Base-by-base conservation (phyloP, 1,284 basidiomycete genomes). In the Coniophora puteana region DNA sequence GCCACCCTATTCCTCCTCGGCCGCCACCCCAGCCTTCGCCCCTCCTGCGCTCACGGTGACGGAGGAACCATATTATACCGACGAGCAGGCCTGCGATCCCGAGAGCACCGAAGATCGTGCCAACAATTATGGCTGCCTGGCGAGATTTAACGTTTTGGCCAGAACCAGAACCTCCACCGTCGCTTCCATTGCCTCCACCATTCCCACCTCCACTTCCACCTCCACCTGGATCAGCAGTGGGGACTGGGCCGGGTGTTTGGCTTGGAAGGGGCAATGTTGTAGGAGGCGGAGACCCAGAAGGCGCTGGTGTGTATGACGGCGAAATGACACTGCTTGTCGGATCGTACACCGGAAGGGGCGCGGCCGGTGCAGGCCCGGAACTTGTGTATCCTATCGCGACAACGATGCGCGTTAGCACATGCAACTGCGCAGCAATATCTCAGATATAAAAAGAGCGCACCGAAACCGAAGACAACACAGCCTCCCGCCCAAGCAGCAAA, bases 381-480 rank as follows among this genome's bases (percentile, higher is more conserved):
- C 66, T 50, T 27, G 65, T 69, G 51, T 82, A 88, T 11, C 83
- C 84, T 89, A n/a, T n/a, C n/a, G n/a, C n/a, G 42, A 14, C n/a
- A 34, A 29, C 21, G 28, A 21, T n/a, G 20, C 34, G 36, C 4
- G 28, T 54, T 36, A 53, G 24, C 11, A n/a, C n/a, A n/a, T n/a
- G n/a, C n/a, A n/a, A n/a, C n/a, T n/a, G n/a, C n/a, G n/a, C 29
- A 6, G n/a, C 21, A 8, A 8, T 21, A 28, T 37, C 13, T 5
- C 24, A 4, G 12, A 24, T 16, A 40, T 18, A 28, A 21, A 21
- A 24, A 4, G 12, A 25, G 14, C 4, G 16, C 53, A 91, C 89
- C 90, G 54, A 89, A 91, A 36, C 80, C 80, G 52, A 93, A 81
- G 10, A 91, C 58, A 12, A 91, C 78, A 46, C 79, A 69, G 14